Evolutionary conservation across 2,329 filamentous ascomycete species (phyloP).

Genomic region (Dryadomyces quercivorus): DNA sequence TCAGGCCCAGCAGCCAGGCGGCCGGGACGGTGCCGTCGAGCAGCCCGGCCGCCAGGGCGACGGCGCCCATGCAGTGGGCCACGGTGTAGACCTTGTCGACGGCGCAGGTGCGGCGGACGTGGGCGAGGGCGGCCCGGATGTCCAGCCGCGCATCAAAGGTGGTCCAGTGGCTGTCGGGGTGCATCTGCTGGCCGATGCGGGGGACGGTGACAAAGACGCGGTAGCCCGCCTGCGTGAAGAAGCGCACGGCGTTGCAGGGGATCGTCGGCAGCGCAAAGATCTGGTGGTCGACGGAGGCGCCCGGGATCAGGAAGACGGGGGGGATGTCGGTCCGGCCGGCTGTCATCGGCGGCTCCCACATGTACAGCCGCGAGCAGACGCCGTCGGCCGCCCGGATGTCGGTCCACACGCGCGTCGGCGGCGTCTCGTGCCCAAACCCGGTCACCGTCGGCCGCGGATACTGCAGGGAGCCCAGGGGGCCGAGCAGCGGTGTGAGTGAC

Average conservation of each 20-base stretch:
- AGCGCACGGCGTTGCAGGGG: constrained; percentile 49
- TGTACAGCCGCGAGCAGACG: constrained; percentile 38
- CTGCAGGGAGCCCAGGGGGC: constrained; percentile 42
- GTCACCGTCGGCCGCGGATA: constrained; percentile 35
- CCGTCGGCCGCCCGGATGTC: constrained; percentile 39
- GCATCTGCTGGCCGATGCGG: constrained; percentile 41
- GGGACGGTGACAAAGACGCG: constrained; percentile 45
- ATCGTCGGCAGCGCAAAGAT: constrained; percentile 53
- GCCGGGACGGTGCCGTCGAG: constrained; percentile 48
- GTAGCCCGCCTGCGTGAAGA: constrained; percentile 48
- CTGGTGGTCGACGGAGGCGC: constrained; percentile 50
- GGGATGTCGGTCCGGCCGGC: constrained; percentile 18
- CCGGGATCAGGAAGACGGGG: constrained; percentile 48
- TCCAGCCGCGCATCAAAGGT: constrained; percentile 49
- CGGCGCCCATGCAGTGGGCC: constrained; percentile 52
- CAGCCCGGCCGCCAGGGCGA: constrained; percentile 44
- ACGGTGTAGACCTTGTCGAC: constrained; percentile 38
- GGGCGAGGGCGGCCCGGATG: constrained; percentile 40
- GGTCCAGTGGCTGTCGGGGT: constrained; percentile 40
- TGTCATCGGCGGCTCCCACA: constrained; percentile 40
- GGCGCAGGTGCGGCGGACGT: constrained; percentile 31
- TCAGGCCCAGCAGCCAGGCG: constrained; percentile 44
- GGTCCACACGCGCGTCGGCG: constrained; percentile 26
- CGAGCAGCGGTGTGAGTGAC: constrained; percentile 38
- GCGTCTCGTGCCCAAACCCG: constrained; percentile 41